These are phyloP conservation scores for Xylaria sp. DNA, from an alignment of 2,329 filamentous ascomycete species.

Conservation along the genomic window DNA sequence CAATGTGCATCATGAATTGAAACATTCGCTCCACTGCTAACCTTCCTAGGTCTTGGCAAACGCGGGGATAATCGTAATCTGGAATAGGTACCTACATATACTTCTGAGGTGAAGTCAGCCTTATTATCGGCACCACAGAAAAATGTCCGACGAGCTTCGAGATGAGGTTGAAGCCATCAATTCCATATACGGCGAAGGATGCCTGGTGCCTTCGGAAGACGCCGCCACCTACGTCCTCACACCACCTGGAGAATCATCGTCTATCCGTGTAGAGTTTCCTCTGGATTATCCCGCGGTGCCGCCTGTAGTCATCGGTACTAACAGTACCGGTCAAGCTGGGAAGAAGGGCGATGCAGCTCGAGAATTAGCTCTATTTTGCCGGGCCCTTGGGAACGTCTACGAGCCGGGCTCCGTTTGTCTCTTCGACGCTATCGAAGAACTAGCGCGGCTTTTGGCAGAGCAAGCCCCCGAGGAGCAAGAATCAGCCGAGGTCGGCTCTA, in stretches of 20 bases:
- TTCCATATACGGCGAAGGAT: slow-evolving; percentile 80
- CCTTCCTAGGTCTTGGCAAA: neutral
- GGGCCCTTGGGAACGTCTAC: slow-evolving; percentile 74
- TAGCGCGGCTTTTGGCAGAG: slow-evolving; percentile 58
- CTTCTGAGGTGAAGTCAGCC: neutral
- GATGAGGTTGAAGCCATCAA: slow-evolving; percentile 86
- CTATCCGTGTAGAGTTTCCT: slow-evolving; percentile 75
- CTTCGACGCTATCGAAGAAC: slow-evolving; percentile 88
- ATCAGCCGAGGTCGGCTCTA: slow-evolving; percentile 39
- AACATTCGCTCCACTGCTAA: neutral
- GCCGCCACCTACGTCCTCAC: slow-evolving; percentile 68
- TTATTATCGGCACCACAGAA: neutral
- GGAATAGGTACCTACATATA: neutral
- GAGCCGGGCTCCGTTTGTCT: slow-evolving; percentile 81
- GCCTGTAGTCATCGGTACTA: slow-evolving; percentile 79
- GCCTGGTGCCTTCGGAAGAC: slow-evolving; percentile 59
- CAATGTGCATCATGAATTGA: neutral
- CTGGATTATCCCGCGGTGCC: slow-evolving; percentile 77
- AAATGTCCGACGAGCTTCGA: slow-evolving; percentile 68
- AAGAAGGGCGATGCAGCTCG: slow-evolving; percentile 77
- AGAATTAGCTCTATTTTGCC: slow-evolving; percentile 74
- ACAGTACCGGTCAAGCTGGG: slow-evolving; percentile 76
- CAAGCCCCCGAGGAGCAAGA: slow-evolving; percentile 45
- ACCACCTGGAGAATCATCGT: slow-evolving; percentile 70
- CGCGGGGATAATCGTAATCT: neutral